Evolutionary conservation across 2,329 filamentous ascomycete genomes (phyloP).

Genomic region (Neofusicoccum ribis): DNA sequence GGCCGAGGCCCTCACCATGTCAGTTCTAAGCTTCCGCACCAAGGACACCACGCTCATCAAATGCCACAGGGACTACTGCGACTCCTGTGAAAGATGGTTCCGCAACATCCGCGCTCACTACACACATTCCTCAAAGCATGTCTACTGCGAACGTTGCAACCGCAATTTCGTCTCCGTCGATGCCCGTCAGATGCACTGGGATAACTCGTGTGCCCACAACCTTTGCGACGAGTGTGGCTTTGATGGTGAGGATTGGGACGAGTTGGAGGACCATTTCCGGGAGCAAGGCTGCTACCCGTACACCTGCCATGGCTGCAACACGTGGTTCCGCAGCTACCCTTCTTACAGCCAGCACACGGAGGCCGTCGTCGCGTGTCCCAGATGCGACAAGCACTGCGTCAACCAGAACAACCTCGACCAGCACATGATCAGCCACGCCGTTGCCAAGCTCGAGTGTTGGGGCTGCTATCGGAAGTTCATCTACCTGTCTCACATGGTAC

Average conservation of each 20-base stretch:
- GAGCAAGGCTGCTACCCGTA: not conserved
- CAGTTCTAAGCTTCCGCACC: not conserved
- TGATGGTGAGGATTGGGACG: not conserved
- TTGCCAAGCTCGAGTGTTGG: not conserved
- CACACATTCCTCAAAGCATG: not conserved
- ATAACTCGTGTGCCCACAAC: not conserved
- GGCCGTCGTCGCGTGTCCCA: not conserved
- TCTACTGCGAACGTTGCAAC: conserved; percentile 7
- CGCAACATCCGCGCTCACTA: conserved; percentile 1
- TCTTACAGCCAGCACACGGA: not conserved
- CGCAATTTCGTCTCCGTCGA: not conserved
- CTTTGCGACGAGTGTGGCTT: conserved; percentile 1
- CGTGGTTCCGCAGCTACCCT: not conserved
- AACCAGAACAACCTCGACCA: not conserved
- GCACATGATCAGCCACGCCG: not conserved
- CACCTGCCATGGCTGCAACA: not conserved
- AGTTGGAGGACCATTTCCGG: not conserved
- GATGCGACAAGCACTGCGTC: not conserved
- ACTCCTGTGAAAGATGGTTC: not conserved
- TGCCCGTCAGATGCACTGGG: not conserved
- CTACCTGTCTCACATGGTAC: not conserved
- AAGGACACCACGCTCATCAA: not conserved
- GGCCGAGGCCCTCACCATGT: not conserved
- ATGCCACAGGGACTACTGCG: not conserved
- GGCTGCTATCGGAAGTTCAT: not conserved